Evolutionary conservation across 208 protist genomes (phyloP).

Genomic region (Trypanosoma boissoni): DNA sequence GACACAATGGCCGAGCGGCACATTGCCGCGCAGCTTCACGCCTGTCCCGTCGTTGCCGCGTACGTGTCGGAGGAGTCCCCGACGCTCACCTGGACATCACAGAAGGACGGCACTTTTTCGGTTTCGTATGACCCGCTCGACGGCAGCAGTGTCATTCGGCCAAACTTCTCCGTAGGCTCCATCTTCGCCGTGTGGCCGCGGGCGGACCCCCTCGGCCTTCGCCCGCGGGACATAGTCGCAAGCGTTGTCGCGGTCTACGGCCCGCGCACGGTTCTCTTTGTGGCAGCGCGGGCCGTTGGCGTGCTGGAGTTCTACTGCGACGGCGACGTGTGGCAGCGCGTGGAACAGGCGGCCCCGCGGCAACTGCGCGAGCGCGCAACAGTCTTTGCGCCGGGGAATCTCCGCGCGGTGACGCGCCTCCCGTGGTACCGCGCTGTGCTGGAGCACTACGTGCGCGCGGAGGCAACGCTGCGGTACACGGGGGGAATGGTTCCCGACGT

Average conservation of each 20-base stretch:
- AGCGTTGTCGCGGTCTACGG: slow-evolving; percentile 28
- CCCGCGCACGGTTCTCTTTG: slow-evolving; percentile 27
- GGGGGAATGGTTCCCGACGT: slow-evolving; percentile 42
- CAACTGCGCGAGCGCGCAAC: slow-evolving; percentile 21
- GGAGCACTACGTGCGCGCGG: slow-evolving; percentile 7
- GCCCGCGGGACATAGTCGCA: slow-evolving; percentile 19
- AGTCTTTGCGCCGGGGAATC: slow-evolving; percentile 35
- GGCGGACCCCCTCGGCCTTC: slow-evolving; percentile 13
- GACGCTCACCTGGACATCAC: slow-evolving; percentile 4
- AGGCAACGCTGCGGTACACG: slow-evolving; percentile 32
- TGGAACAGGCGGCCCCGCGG: background rate
- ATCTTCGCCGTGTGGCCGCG: slow-evolving; percentile 46
- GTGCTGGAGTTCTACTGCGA: slow-evolving; percentile 20
- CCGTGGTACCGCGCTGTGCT: slow-evolving; percentile 27
- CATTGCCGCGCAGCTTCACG: slow-evolving; percentile 10
- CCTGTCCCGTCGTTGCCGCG: slow-evolving; percentile 10
- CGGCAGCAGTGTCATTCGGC: slow-evolving; percentile 78
- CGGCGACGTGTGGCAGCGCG: background rate
- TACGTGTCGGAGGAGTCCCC: slow-evolving; percentile 28
- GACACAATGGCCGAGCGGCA: slow-evolving; percentile 25
- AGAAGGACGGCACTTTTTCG: slow-evolving; percentile 1
- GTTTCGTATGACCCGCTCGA: slow-evolving; percentile 82
- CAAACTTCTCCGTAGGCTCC: slow-evolving; percentile 84
- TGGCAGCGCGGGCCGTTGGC: background rate
- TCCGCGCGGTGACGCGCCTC: slow-evolving; percentile 16